These are phyloP conservation scores for Acaromyces ingoldii DNA, from an alignment of 1,284 basidiomycete species.

Conservation along the genomic window DNA sequence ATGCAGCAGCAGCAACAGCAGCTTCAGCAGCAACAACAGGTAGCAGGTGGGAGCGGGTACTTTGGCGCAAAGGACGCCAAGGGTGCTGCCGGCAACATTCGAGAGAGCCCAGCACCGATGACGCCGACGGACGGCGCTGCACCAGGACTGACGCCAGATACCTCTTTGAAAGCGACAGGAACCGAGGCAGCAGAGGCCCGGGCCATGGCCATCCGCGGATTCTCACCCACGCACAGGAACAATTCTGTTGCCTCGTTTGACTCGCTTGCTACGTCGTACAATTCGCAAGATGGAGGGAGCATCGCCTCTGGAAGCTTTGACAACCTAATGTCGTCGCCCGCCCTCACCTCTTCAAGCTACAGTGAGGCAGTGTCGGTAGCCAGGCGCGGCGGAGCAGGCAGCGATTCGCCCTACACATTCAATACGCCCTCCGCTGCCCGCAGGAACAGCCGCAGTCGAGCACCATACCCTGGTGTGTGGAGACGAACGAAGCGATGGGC, in stretches of 20 bases:
- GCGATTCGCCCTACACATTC: neutral
- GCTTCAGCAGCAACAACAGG: too few relatives aligned
- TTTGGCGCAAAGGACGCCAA: neutral
- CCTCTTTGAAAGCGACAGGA: constrained; percentile 11
- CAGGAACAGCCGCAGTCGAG: neutral
- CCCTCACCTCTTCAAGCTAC: constrained; percentile 17
- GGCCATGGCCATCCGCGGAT: constrained; percentile 4
- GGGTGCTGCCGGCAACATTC: constrained; percentile 10
- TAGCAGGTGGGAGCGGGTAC: neutral
- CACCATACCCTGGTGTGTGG: constrained; percentile 49
- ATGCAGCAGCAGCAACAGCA: too few relatives aligned
- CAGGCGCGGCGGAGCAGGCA: neutral
- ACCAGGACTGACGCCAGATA: constrained; percentile 16
- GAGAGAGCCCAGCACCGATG: constrained; percentile 32
- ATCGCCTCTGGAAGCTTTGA: neutral
- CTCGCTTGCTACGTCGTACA: constrained; percentile 46
- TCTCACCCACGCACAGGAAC: constrained; percentile 25
- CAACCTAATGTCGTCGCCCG: neutral
- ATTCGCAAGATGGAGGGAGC: constrained; percentile 20
- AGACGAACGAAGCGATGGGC: constrained; percentile 48
- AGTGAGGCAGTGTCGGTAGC: constrained; percentile 10
- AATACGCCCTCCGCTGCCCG: neutral
- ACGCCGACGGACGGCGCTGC: constrained; percentile 7
- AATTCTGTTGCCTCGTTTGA: constrained; percentile 45
- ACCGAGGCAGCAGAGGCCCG: constrained; percentile 5